Conservation (phyloP, 2,329 filamentous ascomycete genomes). For the Hortaea sp. region DNA sequence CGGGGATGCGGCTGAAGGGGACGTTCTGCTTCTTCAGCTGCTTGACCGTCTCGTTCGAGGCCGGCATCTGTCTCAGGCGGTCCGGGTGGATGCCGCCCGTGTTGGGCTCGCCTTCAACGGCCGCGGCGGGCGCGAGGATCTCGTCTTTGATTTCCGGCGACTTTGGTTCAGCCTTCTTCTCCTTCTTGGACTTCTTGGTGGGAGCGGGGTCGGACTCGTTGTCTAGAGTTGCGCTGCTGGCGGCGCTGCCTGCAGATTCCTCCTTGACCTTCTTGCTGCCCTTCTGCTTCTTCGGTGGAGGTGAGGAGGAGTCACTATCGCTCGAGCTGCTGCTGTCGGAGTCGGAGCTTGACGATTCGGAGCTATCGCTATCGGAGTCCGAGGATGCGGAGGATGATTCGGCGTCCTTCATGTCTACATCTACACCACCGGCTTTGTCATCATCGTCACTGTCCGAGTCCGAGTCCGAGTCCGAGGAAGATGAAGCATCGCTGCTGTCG, state of each 20-base stretch:
- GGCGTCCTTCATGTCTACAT: neutral
- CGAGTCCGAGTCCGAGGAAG: neutral
- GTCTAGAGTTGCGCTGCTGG: conserved; percentile 26
- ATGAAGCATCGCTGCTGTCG: conserved; percentile 5
- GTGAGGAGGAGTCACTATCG: conserved; percentile 10
- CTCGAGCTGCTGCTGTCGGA: conserved; percentile 7
- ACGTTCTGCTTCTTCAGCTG: conserved; percentile 46
- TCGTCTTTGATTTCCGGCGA: conserved; percentile 21
- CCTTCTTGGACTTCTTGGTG: conserved; percentile 10
- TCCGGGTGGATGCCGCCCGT: conserved; percentile 32
- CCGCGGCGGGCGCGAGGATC: conserved; percentile 26
- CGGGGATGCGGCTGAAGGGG: conserved; percentile 69
- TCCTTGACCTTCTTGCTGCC: conserved; percentile 11
- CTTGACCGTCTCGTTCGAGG: conserved; percentile 17
- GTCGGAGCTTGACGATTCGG: conserved; percentile 3
- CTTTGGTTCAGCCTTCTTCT: conserved; percentile 6
- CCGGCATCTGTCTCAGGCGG: conserved; percentile 15
- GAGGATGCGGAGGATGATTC: conserved; percentile 2
- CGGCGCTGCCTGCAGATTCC: conserved; percentile 21
- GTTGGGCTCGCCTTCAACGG: conserved; percentile 18
- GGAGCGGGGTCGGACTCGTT: conserved; percentile 8
- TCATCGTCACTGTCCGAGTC: neutral
- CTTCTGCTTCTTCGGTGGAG: conserved; percentile 11
- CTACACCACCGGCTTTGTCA: neutral
- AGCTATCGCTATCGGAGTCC: conserved; percentile 10